Evolutionary conservation across 164 flowering plant genomes (phyloP), one percentile per base, ranked within the genome.

Genomic region (Vitis rupestris): DNA sequence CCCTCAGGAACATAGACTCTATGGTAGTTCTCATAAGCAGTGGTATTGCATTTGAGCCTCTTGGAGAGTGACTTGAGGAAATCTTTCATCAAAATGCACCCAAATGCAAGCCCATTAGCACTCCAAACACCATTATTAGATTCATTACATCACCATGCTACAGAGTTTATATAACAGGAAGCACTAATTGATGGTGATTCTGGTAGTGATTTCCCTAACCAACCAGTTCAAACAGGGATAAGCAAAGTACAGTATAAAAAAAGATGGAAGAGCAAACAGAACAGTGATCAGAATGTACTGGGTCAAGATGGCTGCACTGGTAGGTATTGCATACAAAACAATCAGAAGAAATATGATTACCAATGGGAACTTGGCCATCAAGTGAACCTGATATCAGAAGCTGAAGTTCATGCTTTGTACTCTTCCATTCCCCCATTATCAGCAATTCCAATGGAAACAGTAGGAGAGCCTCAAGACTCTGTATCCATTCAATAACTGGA

Each of bases 401-500:
- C 23, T 19, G 23, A 19, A 19, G 23, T 19, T 19, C 23, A 19
- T 19, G 23, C 23, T 19, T 1, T 19, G 23, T 19, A 19, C 23
- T 19, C 23, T 19, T 19, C 23, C 23, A 19, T 19, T 19, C 23
- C 23, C 23, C 23, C 23, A 19, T 19, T 19, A 19, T 19, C 23
- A 19, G 23, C 23, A 19, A 19, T 19, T 19, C 23, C 23, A 19
- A 19, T 19, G 23, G 23, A 19, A 19, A 19, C 23, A 19, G 23
- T 19, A 19, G 23, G 23, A 19, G 23, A 19, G 23, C 23, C 23
- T 6, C 97, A 59, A 90, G 79, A 68, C 70, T 74, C 7, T 74
- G 79, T 10, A 92, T 78, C 95, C 92, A 94, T 62, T 81, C 74
- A 61, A 85, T 66, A 58, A 94, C 95, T 64, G 90, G 84, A 59